Conservation (phyloP, 169 alveolate species). For the Cyclospora cayetanensis region DNA sequence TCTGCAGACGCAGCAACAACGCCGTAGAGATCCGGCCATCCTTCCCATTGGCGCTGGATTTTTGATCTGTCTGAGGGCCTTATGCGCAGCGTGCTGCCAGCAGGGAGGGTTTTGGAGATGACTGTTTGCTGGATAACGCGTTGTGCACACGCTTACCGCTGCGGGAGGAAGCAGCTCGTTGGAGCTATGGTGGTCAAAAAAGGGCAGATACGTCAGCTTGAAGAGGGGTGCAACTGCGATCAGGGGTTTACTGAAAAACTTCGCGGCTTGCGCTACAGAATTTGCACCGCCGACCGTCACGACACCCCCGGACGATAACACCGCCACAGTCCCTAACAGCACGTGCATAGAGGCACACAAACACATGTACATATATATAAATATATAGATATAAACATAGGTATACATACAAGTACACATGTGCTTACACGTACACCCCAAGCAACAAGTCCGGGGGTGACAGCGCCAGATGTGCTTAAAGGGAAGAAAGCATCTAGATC, state of each 20-base stretch:
- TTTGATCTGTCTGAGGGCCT: too few relatives aligned
- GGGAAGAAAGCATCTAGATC: too few relatives aligned
- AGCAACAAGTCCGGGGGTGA: neutral
- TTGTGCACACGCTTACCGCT: neutral
- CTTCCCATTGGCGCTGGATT: too few relatives aligned
- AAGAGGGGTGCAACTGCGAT: constrained; percentile 50
- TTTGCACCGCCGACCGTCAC: constrained; percentile 39
- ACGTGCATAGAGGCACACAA: neutral
- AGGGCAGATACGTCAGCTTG: constrained; percentile 51
- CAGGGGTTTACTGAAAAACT: constrained; percentile 5
- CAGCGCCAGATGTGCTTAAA: too few relatives aligned
- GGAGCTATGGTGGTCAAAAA: constrained; percentile 29
- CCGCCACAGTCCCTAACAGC: constrained; percentile 30
- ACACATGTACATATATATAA: neutral
- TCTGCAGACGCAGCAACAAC: neutral
- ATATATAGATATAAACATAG: neutral
- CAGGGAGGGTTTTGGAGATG: neutral
- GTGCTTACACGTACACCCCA: neutral
- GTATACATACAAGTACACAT: neutral
- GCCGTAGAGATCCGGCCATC: too few relatives aligned
- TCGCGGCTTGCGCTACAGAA: constrained; percentile 45
- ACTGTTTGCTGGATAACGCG: neutral
- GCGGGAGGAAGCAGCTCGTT: constrained; percentile 50
- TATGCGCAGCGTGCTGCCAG: too few relatives aligned
- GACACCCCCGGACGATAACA: constrained; percentile 33